Base-by-base conservation (phyloP, 257 asterid species). In the Nicotiana attenuata region DNA sequence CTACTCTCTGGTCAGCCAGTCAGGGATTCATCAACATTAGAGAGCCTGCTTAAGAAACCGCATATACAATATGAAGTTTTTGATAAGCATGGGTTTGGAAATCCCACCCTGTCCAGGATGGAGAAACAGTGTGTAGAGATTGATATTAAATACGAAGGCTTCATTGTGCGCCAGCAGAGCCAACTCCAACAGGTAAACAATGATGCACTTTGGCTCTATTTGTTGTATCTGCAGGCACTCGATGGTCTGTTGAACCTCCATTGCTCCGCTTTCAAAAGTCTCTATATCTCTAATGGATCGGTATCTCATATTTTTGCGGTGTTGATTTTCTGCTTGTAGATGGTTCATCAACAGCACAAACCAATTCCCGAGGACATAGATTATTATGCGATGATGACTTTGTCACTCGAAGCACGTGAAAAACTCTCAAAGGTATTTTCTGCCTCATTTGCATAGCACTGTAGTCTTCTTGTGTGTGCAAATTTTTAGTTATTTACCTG, bases 71-170 rank as follows among this genome's bases (percentile, higher is more conserved):
- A 96, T 85, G 83, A 82, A 88, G 75, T 92, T 77, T 86, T 94
- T 71, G 99, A 96, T 86, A 96, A 92, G 87, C 97, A 96, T 88
- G 99, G 99, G 45, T 92, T 81, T 88, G 99, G 99, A 85, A 96
- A 85, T 89, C 86, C 88, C 80, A 87, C 78, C 68, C 90, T 96
- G 80, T 89, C 97, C 50, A 89, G 86, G 85, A 64, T 91, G 82
- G 99, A 96, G 80, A 96, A 96, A 88, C 96, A 92, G 76, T 94
- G 99, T 52, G 91, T 93, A 19, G 99, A 96, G 90, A 90, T 92
- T 83, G 99, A 96, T 85, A 96, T 96, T 60, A 96, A 94, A 89
- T 96, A 96, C 61, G 98, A 92, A 86, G 99, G 99, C 56, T 96
- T 96, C 90, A 96, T 96, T 80, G 83, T 88, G 52, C 98, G 99